phyloP scores from a whole-genome alignment of 306 rosid species.

The Prunus davidiana region DNA sequence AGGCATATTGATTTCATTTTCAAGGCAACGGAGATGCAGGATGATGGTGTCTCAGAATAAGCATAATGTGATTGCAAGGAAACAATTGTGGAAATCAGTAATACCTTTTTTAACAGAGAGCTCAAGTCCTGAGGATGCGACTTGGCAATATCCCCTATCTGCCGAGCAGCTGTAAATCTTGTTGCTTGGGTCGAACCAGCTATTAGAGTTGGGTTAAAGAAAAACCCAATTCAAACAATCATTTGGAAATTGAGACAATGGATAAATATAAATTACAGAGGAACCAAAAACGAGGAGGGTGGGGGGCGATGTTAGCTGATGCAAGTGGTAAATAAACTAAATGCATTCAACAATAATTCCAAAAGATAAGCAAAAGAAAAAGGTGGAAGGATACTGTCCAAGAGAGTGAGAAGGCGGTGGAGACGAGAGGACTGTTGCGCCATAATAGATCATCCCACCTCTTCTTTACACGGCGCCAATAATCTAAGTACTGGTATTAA shows the following conservation, averaged over 20 bases:
- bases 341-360: not conserved
- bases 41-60: not conserved
- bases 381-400: constrained; percentile 80
- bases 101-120: constrained; percentile 85
- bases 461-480: constrained; percentile 1
- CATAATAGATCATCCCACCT: constrained; percentile 76
- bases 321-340: not conserved
- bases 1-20: not conserved
- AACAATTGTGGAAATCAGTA: constrained; percentile 6
- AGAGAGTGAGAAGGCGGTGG: constrained; percentile 92
- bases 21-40: constrained; percentile 4
- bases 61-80: not conserved
- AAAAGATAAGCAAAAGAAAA: constrained; percentile 8
- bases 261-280: not conserved
- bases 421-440: constrained; percentile 98
- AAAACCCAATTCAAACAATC: not conserved
- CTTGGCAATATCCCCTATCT: constrained; percentile 95
- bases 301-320: not conserved
- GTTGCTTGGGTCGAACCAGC: constrained; percentile 98
- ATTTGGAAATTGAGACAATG: not conserved
- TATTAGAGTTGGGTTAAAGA: constrained; percentile 54
- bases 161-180: constrained; percentile 96
- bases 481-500: not conserved
- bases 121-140: constrained; percentile 87
- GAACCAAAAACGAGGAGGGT: not conserved